phyloP scores from a whole-genome alignment of 306 rosid species.

The Begonia masoniana region DNA sequence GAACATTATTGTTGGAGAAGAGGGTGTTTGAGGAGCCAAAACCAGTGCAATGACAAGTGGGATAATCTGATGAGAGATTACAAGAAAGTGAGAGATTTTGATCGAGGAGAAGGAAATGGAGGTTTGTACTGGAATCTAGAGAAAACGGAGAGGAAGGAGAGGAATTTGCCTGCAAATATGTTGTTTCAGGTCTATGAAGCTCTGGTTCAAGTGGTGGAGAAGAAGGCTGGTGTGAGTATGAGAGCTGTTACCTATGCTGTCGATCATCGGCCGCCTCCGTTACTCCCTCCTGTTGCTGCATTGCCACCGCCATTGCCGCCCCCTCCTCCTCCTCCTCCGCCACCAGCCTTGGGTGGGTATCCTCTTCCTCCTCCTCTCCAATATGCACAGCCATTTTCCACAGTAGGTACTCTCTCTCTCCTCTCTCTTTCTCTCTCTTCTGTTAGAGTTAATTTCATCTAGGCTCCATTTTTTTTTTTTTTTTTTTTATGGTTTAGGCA shows the following conservation, averaged over 20 bases:
- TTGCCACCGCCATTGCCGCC: constrained; percentile 1
- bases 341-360: neutral
- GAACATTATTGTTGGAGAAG: constrained; percentile 32
- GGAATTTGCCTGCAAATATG: constrained; percentile 32
- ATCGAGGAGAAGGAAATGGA: constrained; percentile 10
- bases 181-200: constrained; percentile 28
- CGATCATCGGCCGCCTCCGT: neutral
- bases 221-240: constrained; percentile 9
- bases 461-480: constrained; percentile 1
- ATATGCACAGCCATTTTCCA: constrained; percentile 17
- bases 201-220: constrained; percentile 29
- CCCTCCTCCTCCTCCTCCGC: constrained; percentile 5
- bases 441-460: neutral
- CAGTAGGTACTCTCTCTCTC: constrained; percentile 24
- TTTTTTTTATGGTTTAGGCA: constrained; percentile 11
- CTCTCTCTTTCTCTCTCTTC: neutral
- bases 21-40: constrained; percentile 35
- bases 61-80: constrained; percentile 42
- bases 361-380: constrained; percentile 10
- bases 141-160: constrained; percentile 30
- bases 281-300: constrained; percentile 8
- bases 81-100: constrained; percentile 40
- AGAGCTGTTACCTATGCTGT: neutral
- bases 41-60: constrained; percentile 47
- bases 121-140: constrained; percentile 31